These are phyloP conservation scores for Entrophospora sp. DNA, from an alignment of 192 early-diverging fungal genomes.

Conservation along the genomic window DNA sequence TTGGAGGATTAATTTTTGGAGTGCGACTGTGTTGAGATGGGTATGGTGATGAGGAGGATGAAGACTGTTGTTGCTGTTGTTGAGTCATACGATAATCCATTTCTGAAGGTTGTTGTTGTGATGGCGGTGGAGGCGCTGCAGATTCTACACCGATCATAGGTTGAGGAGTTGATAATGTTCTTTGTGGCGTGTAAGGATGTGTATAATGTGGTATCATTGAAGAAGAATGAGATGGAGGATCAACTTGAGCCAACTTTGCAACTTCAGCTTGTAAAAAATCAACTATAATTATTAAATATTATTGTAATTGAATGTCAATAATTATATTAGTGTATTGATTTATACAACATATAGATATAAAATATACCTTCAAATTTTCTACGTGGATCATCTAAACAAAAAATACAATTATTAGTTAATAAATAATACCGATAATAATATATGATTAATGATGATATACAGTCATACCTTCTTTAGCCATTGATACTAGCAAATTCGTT, in stretches of 20 bases:
- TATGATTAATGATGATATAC: too few species aligned
- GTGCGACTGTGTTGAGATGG: background rate
- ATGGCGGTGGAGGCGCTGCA: too few species aligned
- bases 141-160: conserved; percentile 8
- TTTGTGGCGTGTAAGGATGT: too few species aligned
- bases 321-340: too few species aligned
- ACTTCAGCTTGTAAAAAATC: conserved; percentile 19
- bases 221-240: background rate
- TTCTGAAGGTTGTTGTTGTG: background rate
- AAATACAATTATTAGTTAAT: too few species aligned
- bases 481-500: conserved; percentile 10
- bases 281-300: too few species aligned
- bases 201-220: background rate
- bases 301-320: too few species aligned
- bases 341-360: background rate
- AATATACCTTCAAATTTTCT: conserved; percentile 21
- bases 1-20: conserved; percentile 9
- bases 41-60: background rate
- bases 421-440: too few species aligned
- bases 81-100: conserved; percentile 1
- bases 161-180: background rate
- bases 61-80: too few species aligned
- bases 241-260: conserved; percentile 14
- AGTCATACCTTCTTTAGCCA: conserved; percentile 3
- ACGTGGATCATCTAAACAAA: background rate